Conservation (phyloP, 2,329 filamentous ascomycete species). For the Ceratocystis ficicola region DNA sequence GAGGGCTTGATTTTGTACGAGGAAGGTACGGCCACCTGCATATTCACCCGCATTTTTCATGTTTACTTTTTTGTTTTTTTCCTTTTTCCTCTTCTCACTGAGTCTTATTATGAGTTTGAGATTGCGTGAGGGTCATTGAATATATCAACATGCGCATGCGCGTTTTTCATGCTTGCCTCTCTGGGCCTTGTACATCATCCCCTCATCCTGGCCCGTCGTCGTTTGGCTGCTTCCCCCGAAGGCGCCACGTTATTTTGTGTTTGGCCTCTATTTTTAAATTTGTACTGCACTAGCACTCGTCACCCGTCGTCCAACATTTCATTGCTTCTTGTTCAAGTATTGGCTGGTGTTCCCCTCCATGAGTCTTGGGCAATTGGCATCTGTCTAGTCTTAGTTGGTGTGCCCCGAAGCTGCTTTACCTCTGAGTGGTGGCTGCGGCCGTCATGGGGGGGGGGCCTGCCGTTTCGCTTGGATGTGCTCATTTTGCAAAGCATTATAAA, state of each 20-base stretch:
- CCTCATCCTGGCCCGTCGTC: background rate
- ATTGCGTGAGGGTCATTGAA: background rate
- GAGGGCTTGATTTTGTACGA: constrained; percentile 7
- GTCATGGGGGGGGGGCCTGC: background rate
- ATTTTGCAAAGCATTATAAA: background rate
- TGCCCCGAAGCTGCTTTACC: background rate
- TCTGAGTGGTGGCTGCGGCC: background rate
- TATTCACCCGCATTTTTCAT: background rate
- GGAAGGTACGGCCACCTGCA: background rate
- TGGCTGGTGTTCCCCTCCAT: background rate
- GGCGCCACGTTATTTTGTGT: background rate
- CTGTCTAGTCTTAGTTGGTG: background rate
- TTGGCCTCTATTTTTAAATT: background rate
- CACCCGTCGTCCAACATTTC: background rate
- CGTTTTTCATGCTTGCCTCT: background rate
- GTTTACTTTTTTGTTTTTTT: background rate
- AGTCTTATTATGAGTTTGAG: background rate
- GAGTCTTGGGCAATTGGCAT: background rate
- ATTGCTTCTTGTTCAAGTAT: background rate
- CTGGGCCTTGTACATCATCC: background rate
- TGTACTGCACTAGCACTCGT: background rate
- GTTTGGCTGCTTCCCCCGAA: background rate
- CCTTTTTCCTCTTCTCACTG: background rate
- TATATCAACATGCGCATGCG: background rate
- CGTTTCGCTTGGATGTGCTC: background rate